Conservation (phyloP, 2,329 filamentous ascomycete genomes). For the Calonectria henricotiae region DNA sequence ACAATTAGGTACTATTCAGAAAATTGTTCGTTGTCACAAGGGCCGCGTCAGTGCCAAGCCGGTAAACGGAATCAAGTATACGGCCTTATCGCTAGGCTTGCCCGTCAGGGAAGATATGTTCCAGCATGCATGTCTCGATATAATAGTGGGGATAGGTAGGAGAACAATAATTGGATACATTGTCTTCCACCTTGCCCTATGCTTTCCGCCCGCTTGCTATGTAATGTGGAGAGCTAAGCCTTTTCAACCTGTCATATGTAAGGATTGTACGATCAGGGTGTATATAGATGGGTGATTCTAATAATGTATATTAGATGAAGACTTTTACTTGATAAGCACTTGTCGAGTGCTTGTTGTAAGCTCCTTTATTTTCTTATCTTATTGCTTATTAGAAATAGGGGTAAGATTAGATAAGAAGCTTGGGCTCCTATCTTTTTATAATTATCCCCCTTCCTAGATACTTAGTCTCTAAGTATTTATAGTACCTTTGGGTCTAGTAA, state of each 20-base stretch:
- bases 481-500: too few species aligned
- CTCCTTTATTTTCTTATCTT: too few species aligned
- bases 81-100: background rate
- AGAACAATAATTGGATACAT: background rate
- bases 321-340: too few species aligned
- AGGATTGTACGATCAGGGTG: too few species aligned
- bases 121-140: background rate
- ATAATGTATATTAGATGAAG: too few species aligned
- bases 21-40: conserved; percentile 2
- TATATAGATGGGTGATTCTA: too few species aligned
- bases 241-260: conserved; percentile 21
- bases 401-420: too few species aligned
- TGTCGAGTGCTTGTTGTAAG: too few species aligned
- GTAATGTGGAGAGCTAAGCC: conserved; percentile 48
- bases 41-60: conserved; percentile 52
- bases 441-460: too few species aligned
- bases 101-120: background rate
- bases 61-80: conserved; percentile 22
- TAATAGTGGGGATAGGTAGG: background rate
- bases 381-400: too few species aligned
- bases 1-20: background rate
- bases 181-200: background rate
- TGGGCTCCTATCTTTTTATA: too few species aligned
- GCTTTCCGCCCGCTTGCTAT: background rate
- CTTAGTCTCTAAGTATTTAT: too few species aligned